phyloP scores from a whole-genome alignment of 768 basidiomycete genomes.

The Tremella mesenterica region DNA sequence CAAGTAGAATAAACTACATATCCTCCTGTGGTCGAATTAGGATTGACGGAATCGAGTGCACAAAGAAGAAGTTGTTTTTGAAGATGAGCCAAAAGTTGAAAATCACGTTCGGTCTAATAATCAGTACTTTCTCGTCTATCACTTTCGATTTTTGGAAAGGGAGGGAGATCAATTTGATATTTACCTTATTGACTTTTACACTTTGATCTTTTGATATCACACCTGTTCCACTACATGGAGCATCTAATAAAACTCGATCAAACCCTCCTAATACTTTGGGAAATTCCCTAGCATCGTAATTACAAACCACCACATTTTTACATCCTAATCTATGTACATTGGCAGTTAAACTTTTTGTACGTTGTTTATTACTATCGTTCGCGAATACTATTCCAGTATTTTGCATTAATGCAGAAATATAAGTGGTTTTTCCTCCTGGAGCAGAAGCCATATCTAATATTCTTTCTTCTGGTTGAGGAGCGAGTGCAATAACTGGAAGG shows the following conservation, averaged over 20 bases:
- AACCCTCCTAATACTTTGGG: conserved; percentile 99
- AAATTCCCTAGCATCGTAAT: conserved; percentile 94
- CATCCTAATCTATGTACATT: conserved; percentile 95
- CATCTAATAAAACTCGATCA: conserved; percentile 91
- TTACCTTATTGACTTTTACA: conserved; percentile 96
- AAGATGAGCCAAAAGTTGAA: conserved; percentile 87
- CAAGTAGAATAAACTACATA: conserved; percentile 97
- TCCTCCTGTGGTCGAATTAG: conserved; percentile 82
- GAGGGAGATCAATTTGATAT: no score
- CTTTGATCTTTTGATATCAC: conserved; percentile 96
- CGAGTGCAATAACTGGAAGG: conserved; percentile 93
- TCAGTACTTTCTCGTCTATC: neutral
- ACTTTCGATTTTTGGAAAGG: neutral
- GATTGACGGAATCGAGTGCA: conserved; percentile 89
- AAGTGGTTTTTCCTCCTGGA: conserved; percentile 95
- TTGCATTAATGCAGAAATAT: conserved; percentile 91
- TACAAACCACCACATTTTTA: conserved; percentile 94
- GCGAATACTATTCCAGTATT: conserved; percentile 98
- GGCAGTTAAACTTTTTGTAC: conserved; percentile 92
- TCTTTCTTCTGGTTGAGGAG: conserved; percentile 84
- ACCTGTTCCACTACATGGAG: conserved; percentile 95
- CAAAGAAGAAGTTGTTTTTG: conserved; percentile 98
- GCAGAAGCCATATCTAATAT: conserved; percentile 98
- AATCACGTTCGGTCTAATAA: conserved; percentile 79
- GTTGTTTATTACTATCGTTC: conserved; percentile 87